Percentiles rank a stretch among this genome's conserved stretches.
phyloP scores from a whole-genome alignment of 164 flowering plant genomes.

The Macadamia integrifolia region DNA sequence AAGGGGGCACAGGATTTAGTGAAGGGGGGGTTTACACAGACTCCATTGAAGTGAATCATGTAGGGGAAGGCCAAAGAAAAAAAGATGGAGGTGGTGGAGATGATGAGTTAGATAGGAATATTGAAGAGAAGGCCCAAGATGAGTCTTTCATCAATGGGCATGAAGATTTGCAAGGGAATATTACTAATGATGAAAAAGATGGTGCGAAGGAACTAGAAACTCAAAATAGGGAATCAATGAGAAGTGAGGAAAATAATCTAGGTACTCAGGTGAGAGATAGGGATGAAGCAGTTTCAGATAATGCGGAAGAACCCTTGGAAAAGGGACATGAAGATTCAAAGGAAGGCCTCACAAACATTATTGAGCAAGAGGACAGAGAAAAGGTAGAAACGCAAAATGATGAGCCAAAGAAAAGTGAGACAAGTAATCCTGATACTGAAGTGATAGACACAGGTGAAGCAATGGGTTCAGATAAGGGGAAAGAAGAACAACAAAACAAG shows the following conservation, averaged over 20 bases:
- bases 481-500: no score
- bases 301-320: neutral
- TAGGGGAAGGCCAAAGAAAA: neutral
- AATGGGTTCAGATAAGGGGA: neutral
- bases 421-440: no score
- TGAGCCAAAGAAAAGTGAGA: no score
- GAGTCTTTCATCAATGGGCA: neutral
- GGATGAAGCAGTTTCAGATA: conserved; percentile 1
- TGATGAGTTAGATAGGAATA: conserved; percentile 9
- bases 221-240: neutral
- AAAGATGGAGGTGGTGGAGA: conserved; percentile 10
- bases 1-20: conserved; percentile 11
- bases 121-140: conserved; percentile 2
- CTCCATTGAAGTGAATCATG: neutral
- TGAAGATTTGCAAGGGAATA: conserved; percentile 7
- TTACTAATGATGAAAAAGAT: conserved; percentile 1
- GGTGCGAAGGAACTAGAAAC: conserved; percentile 4
- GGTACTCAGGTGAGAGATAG: neutral
- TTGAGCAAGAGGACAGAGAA: no score
- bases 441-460: no score
- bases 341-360: no score
- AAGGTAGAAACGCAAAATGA: no score
- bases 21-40: conserved; percentile 3
- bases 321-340: no score
- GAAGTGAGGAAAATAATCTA: neutral